Conservation (phyloP, 176 grass and related monocot genomes). For the Pontederia crassipes region DNA sequence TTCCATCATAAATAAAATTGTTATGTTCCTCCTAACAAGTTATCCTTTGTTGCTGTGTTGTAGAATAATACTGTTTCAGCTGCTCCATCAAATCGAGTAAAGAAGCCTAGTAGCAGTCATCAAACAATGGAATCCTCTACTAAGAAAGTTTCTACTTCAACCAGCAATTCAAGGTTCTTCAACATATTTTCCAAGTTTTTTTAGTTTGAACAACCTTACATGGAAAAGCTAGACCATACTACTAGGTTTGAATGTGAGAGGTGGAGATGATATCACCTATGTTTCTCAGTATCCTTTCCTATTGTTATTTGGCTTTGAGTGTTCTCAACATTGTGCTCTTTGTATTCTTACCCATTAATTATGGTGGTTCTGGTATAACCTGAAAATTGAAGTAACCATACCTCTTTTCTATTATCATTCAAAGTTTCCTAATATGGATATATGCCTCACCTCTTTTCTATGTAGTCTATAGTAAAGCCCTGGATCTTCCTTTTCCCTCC, state of each 20-base stretch:
- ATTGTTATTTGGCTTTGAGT: background rate
- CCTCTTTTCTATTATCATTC: no score
- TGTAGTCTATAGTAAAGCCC: no score
- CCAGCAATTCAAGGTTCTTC: constrained; percentile 71
- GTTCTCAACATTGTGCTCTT: background rate
- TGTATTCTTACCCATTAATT: no score
- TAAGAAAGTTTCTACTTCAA: constrained; percentile 58
- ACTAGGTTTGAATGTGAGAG: no score
- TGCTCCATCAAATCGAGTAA: constrained; percentile 43
- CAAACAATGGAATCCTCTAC: constrained; percentile 26
- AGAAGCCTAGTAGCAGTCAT: constrained; percentile 48
- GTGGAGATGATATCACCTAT: no score
- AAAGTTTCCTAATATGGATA: no score
- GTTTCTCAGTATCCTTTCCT: no score
- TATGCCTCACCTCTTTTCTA: no score
- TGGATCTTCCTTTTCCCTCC: background rate
- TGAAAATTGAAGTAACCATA: no score
- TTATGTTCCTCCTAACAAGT: background rate
- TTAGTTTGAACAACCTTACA: background rate
- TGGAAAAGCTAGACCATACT: background rate
- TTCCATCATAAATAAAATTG: background rate
- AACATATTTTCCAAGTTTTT: background rate
- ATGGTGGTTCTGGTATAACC: no score
- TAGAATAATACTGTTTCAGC: constrained; percentile 30
- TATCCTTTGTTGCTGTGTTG: constrained; percentile 16